Base-by-base conservation (phyloP, 805 yeast species). In the Wickerhamomyces mucosus region DNA sequence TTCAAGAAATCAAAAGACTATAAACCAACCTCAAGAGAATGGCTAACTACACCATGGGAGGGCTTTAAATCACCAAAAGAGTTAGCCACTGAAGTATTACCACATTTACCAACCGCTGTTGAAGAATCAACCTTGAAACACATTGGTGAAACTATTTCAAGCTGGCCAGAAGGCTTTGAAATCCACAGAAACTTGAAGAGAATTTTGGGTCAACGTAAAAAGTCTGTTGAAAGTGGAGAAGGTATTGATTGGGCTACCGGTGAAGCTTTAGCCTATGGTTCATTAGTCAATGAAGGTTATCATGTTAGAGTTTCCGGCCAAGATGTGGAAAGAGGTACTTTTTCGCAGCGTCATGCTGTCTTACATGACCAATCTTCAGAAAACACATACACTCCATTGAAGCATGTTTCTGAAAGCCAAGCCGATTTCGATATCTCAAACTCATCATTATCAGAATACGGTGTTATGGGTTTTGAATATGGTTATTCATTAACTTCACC, bases 311-410 rank as follows among this genome's bases (percentile, higher is more conserved):
- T 92, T 31, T 83, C 96, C 28, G 99, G 99, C 59, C 97, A 92
- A 70, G 99, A 92, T 74, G 97, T 92, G 45, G 98, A 92, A 73
- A 86, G 99, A 76, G 99, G 99, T 70, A 92, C 99, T 25, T 89
- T 92, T 74, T 92, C 98, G 34, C 99, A 92, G 69, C 89, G 99
- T 67, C 99, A 92, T 57, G 89, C 97, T 37, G 96, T 92, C 29
- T 69, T 92, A 59, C 98, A 92, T 59, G 98, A 92, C 62, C 99
- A 92, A 67, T 67, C 75, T 34, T 77, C 82, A 29, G 96, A 88
- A 62, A 63, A 65, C 29, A 76, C 83, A 18, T 77, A 81, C 65
- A 78, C 85, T 37, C 97, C 98, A 50, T 72, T 92, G 58, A 73
- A 81, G 61, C 69, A 82, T 55, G 65, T 89, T 46, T 65, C 75